These are phyloP conservation scores for Turritis glabra DNA, from an alignment of 345 rosid species.

Conservation along the genomic window DNA sequence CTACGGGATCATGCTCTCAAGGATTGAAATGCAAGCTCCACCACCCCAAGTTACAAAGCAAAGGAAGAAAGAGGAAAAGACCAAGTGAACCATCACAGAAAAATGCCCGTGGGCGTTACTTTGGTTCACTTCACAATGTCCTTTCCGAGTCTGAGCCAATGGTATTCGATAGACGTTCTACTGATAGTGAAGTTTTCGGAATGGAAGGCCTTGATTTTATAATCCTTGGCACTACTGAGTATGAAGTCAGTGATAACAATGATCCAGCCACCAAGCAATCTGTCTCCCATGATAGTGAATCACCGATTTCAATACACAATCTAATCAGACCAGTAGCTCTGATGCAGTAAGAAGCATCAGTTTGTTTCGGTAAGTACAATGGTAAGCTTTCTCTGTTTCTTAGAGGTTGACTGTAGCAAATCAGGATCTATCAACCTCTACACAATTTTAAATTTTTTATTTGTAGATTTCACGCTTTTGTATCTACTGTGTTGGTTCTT, in stretches of 20 bases:
- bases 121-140: conserved; percentile 43
- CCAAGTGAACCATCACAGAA: conserved; percentile 44
- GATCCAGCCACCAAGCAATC: conserved; percentile 30
- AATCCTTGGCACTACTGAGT: conserved; percentile 50
- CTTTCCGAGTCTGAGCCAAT: conserved; percentile 38
- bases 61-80: conserved; percentile 63
- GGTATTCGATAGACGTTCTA: conserved; percentile 44
- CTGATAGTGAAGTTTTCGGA: conserved; percentile 32
- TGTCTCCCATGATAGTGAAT: conserved; percentile 38
- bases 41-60: conserved; percentile 68
- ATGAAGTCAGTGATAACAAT: conserved; percentile 45
- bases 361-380: conserved; percentile 23
- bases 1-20: conserved; percentile 69
- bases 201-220: conserved; percentile 55
- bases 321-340: conserved; percentile 59
- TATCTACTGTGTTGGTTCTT: not conserved
- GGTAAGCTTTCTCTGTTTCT: conserved; percentile 27
- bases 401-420: not conserved
- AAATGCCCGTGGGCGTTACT: conserved; percentile 61
- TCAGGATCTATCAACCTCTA: not conserved
- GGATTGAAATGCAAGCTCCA: conserved; percentile 88
- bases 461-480: not conserved
- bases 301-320: conserved; percentile 41
- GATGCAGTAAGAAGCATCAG: conserved; percentile 37
- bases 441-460: not conserved